Conservation (phyloP, 2,329 filamentous ascomycete species). For the Phoma sp. region DNA sequence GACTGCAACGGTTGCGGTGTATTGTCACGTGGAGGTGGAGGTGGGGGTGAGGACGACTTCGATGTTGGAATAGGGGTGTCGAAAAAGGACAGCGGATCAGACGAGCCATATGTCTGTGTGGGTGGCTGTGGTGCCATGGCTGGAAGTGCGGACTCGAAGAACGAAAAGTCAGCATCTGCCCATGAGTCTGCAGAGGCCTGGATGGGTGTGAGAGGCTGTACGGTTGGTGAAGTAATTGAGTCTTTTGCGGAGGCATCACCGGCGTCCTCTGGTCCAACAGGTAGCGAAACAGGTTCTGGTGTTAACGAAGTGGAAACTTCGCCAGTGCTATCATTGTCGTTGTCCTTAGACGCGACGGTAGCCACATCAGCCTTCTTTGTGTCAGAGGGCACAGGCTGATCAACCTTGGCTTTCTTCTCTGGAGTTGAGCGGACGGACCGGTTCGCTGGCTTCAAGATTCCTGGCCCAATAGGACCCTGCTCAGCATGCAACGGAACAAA, state of each 20-base stretch:
- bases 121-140: constrained; percentile 2
- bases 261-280: background rate
- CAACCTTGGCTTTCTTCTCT: constrained; percentile 16
- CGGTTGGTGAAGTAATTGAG: background rate
- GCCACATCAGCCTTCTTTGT: background rate
- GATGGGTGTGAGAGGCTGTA: constrained; percentile 3
- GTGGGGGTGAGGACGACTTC: constrained; percentile 19
- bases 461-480: constrained; percentile 41
- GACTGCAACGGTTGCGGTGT: constrained; percentile 32
- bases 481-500: constrained; percentile 37
- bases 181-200: constrained; percentile 21
- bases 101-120: constrained; percentile 12
- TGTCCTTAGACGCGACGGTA: background rate
- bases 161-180: constrained; percentile 29
- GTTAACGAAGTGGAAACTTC: constrained; percentile 14
- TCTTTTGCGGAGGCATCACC: background rate
- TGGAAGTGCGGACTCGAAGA: constrained; percentile 40
- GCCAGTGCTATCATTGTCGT: background rate
- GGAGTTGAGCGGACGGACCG: constrained; percentile 16
- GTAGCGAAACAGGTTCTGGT: background rate
- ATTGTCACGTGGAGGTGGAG: constrained; percentile 23
- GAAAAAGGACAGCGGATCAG: constrained; percentile 39
- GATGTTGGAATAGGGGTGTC: constrained; percentile 23
- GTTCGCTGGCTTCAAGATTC: constrained; percentile 35
- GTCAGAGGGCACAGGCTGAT: background rate